phyloP scores from a whole-genome alignment of 176 grass and related monocot species.

The Zizania latifolia region DNA sequence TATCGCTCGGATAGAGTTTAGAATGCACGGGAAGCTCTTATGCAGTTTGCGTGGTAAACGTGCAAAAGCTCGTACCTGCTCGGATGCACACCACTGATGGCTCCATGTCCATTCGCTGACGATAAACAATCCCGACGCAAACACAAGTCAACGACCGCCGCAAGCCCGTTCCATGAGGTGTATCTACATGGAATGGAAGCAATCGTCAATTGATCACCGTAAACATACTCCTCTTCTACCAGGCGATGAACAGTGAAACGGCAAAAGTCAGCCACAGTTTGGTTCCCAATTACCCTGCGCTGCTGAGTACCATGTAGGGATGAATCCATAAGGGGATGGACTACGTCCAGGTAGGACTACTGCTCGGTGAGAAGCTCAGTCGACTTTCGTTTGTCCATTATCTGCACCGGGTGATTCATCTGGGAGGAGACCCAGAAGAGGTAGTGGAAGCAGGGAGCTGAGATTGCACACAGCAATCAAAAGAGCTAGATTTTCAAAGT shows the following conservation, averaged over 20 bases:
- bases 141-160: not conserved
- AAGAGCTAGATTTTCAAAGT: constrained; percentile 57
- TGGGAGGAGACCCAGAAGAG: constrained; percentile 78
- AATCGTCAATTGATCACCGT: not conserved
- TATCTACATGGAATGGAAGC: not conserved
- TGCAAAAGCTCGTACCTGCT: not conserved
- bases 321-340: not conserved
- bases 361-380: not conserved
- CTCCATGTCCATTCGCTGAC: not conserved
- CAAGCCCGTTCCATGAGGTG: not conserved
- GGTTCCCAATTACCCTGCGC: not conserved
- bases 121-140: not conserved
- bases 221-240: not conserved
- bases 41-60: not conserved
- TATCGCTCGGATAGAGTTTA: not conserved
- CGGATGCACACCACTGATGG: not conserved
- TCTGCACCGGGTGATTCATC: constrained; percentile 36
- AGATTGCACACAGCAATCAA: constrained; percentile 72
- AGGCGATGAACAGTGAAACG: not conserved
- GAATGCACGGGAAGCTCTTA: not conserved
- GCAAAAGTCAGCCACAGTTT: not conserved
- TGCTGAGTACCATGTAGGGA: not conserved
- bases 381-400: not conserved
- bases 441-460: constrained; percentile 78
- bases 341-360: not conserved